Conservation (phyloP, 257 asterid species). For the Scutellaria galericulata region DNA sequence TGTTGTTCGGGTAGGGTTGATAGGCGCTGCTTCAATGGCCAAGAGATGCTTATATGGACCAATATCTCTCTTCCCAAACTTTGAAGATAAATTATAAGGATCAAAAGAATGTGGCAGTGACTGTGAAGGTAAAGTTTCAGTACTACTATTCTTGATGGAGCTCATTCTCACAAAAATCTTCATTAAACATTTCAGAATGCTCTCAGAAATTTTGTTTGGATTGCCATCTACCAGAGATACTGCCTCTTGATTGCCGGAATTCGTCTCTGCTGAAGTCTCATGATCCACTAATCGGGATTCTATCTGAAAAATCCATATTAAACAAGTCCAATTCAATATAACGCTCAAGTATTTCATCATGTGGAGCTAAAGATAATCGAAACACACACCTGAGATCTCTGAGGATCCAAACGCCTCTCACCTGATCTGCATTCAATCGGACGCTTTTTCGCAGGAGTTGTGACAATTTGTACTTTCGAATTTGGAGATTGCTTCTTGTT, state of each 20-base stretch:
- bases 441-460: slow-evolving; percentile 57
- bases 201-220: slow-evolving; percentile 82
- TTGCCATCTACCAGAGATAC: slow-evolving; percentile 38
- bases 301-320: slow-evolving; percentile 43
- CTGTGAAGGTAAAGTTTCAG: slow-evolving; percentile 53
- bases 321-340: slow-evolving; percentile 18
- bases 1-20: slow-evolving; percentile 67
- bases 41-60: slow-evolving; percentile 77
- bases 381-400: slow-evolving; percentile 52
- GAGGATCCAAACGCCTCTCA: slow-evolving; percentile 54
- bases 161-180: slow-evolving; percentile 72
- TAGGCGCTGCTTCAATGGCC: slow-evolving; percentile 60
- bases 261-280: slow-evolving; percentile 44
- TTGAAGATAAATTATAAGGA: slow-evolving; percentile 64
- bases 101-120: slow-evolving; percentile 48
- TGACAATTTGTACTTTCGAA: slow-evolving; percentile 42
- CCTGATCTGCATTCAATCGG: slow-evolving; percentile 44
- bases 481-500: slow-evolving; percentile 51
- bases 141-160: slow-evolving; percentile 51
- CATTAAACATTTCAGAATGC: slow-evolving; percentile 73
- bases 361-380: not conserved
- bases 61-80: slow-evolving; percentile 67
- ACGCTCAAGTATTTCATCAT: slow-evolving; percentile 13
- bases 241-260: slow-evolving; percentile 38
- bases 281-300: slow-evolving; percentile 42